phyloP scores from a whole-genome alignment of 225 moss, liverwort and hornwort species.

The Physcomitrellopsis africana region DNA sequence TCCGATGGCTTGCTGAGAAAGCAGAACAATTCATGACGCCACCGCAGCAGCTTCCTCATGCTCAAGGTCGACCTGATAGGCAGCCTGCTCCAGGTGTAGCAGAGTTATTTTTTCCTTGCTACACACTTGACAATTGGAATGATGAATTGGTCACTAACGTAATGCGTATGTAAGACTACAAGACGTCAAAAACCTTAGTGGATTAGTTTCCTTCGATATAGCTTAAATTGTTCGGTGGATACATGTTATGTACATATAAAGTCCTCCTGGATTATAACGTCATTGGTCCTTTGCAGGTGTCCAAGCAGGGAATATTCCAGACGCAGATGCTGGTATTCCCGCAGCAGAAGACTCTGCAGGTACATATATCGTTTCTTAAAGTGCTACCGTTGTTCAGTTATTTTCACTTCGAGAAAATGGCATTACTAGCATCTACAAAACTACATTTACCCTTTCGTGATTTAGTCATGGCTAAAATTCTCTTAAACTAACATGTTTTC shows the following conservation, averaged over 20 bases:
- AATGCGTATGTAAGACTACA: not conserved
- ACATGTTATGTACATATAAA: not conserved
- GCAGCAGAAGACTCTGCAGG: conserved; percentile 51
- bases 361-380: conserved; percentile 21
- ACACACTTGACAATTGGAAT: conserved; percentile 14
- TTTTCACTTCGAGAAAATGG: not conserved
- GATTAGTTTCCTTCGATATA: conserved; percentile 14
- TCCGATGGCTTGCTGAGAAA: conserved; percentile 84
- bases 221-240: not conserved
- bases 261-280: conserved; percentile 18
- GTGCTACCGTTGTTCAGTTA: not conserved
- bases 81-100: conserved; percentile 51
- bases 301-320: conserved; percentile 50
- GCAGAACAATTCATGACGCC: conserved; percentile 92
- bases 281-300: conserved; percentile 34
- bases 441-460: no score
- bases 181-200: not conserved
- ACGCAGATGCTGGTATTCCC: conserved; percentile 40
- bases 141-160: conserved; percentile 4
- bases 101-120: conserved; percentile 6
- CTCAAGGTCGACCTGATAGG: conserved; percentile 12
- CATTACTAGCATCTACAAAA: no score
- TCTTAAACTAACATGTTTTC: conserved; percentile 20
- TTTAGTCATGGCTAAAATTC: not conserved
- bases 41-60: conserved; percentile 64